phyloP scores from a whole-genome alignment of 1,284 basidiomycete genomes.

The Baeospora myosura region DNA sequence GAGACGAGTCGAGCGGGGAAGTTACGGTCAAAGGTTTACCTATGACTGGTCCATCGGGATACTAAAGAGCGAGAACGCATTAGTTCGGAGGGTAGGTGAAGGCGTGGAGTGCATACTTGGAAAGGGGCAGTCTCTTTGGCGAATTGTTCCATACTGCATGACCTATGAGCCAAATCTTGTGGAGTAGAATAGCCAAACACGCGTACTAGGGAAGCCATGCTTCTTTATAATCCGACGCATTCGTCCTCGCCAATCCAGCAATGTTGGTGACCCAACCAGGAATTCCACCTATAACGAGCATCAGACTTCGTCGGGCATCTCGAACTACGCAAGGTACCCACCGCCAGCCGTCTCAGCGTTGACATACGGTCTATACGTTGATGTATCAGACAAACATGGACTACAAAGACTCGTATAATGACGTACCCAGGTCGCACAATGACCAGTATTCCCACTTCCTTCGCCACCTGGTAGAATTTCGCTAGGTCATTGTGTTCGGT shows the following conservation, averaged over 20 bases:
- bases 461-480: slow-evolving; percentile 4
- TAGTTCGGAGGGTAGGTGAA: slow-evolving; percentile 23
- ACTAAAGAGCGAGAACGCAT: slow-evolving; percentile 15
- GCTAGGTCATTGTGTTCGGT: slow-evolving; percentile 5
- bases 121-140: slow-evolving; percentile 36
- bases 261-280: slow-evolving; percentile 10
- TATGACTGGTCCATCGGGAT: slow-evolving; percentile 39
- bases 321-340: neutral
- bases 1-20: neutral
- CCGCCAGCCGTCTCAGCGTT: slow-evolving; percentile 3
- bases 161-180: neutral
- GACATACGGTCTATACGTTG: slow-evolving; percentile 8
- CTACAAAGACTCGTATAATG: neutral
- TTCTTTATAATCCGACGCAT: slow-evolving; percentile 7
- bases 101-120: slow-evolving; percentile 39
- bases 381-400: too few relatives aligned
- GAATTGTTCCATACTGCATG: slow-evolving; percentile 35
- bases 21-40: slow-evolving; percentile 14
- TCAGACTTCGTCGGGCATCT: neutral
- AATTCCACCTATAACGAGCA: slow-evolving; percentile 6
- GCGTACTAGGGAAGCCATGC: slow-evolving; percentile 6
- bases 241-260: slow-evolving; percentile 3
- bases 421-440: slow-evolving; percentile 7
- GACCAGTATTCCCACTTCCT: slow-evolving; percentile 7
- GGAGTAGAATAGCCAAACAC: neutral